These are phyloP conservation scores for Sarocladium strictum DNA, from an alignment of 2,329 filamentous ascomycete species.

Conservation along the genomic window DNA sequence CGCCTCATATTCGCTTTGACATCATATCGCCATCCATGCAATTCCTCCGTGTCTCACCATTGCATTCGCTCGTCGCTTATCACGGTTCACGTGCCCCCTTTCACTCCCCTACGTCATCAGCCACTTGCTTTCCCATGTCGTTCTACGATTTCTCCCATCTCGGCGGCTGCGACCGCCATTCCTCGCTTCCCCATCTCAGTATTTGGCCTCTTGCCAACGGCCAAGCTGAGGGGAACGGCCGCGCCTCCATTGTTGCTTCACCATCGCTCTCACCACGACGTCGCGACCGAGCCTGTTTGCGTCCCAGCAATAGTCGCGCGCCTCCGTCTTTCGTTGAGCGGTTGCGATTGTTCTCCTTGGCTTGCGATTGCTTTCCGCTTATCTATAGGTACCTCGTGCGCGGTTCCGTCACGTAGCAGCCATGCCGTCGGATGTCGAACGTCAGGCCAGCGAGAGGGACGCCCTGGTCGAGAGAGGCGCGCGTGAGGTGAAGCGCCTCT, in stretches of 20 bases:
- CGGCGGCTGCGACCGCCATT: background rate
- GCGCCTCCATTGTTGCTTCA: background rate
- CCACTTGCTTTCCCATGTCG: background rate
- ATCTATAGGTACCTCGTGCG: no score
- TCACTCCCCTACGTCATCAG: background rate
- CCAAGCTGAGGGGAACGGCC: background rate
- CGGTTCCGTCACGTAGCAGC: no score
- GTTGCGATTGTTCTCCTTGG: background rate
- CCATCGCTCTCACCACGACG: background rate
- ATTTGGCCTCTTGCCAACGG: background rate
- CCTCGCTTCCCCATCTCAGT: background rate
- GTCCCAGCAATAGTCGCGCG: background rate
- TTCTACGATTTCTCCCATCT: background rate
- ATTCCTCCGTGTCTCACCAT: background rate
- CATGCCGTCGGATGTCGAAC: constrained; percentile 2
- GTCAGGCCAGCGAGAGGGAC: constrained; percentile 21
- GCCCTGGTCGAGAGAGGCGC: constrained; percentile 41
- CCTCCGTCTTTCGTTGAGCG: background rate
- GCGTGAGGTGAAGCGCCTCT: constrained; percentile 43
- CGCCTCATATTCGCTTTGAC: background rate
- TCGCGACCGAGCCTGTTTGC: background rate
- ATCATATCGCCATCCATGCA: background rate
- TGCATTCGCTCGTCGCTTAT: background rate
- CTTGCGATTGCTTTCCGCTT: no score
- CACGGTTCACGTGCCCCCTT: background rate